Base-by-base conservation (phyloP, 2,329 filamentous ascomycete species). In the Berkeleyomyces basicola region DNA sequence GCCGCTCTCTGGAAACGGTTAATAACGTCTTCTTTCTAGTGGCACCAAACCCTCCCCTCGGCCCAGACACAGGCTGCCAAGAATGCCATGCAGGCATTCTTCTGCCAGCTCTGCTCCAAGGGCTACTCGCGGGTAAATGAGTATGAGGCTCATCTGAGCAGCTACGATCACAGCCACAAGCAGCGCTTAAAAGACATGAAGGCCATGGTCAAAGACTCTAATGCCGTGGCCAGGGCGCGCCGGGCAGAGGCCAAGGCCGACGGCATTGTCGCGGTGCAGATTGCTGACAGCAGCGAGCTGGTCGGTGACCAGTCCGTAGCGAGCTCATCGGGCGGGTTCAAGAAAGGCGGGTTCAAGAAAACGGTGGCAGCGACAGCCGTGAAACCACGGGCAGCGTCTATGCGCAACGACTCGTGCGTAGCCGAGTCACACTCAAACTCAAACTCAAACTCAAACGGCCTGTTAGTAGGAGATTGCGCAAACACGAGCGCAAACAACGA, bases 91-190 rank as follows among this genome's bases (percentile, higher is more conserved):
- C 87, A 85, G 70, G 84, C 87, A 42, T 93, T 95, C 75, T 90
- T 88, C 75, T 95, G 86, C 77, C 82, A 85, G 47, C 82, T 97
- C 62, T 97, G 93, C 77, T 84, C 87, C 67, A 97, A 97, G 75
- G 92, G 91, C 69, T 99, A 97, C 75, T 84, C 86, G 1, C 90
- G 93, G 63, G 92, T 95, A 80, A 92, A 95, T 71, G 92, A 97
- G 72, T 96, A 95, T 72, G 92, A 97, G 74, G 87, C 91, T 6
- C 93, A 99, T 72, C 88, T 96, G 63, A 85, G 85, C 66, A 93
- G 88, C 69, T 97, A 97, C 74, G 93, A 97, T 71, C 93, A 99
- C 74, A 88, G 88, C 68, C 93, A 99, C 74, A 91, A 90, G 72
- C 90, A 95, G 76, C 86, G 88, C 59, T 81, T 91, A 64, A 88